Evolutionary conservation across 148 eudicot species (phyloP), one percentile per base, ranked within the genome.

Genomic region (Beta vulgaris): DNA sequence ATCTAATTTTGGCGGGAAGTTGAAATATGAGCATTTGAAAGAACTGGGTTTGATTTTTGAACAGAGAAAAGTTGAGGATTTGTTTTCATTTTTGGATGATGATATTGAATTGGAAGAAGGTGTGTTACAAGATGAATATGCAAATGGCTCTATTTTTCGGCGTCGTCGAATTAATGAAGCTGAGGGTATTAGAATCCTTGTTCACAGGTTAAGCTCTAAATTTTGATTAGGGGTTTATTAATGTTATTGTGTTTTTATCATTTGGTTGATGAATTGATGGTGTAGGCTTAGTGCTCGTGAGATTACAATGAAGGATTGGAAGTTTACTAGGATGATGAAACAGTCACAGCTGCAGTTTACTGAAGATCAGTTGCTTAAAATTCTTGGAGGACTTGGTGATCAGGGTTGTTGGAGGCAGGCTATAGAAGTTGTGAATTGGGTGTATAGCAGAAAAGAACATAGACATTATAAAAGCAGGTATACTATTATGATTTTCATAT

Each of bases 391-490:
- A 57, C 89, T 94, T 72, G 92, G 97, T 54, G 80, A 85, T 53
- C 82, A 72, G 70, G 91, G 96, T 42, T 81, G 85, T 68, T 94
- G 97, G 98, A 87, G 69, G 82, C 93, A 87, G 78, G 97, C 98
- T 25, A 76, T 84, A 63, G 88, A 89, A 79, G 96, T 90, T 78
- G 96, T 94, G 71, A 84, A 88, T 58, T 94, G 96, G 97, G 91
- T 90, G n/a, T 94, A 88, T 79, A 81, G 68, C 66, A 85, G 86
- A 43, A 88, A 88, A 46, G 93, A 90, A 37, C 90, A 80, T 75
- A 86, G 42, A 61, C 80, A 81, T 66, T 89, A 79, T 72, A 94
- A 86, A 82, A 94, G 97, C 92, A 90, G 98, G 98, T 92, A 77
- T 74, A 58, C 18, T 7, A 35, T 71, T 39, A 46, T 7, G 54